A percentile compares a stretch with the other conserved stretches of the same genome.
Evolutionary conservation across 805 yeast species (phyloP).

Genomic region (Candida yuanshanica): DNA sequence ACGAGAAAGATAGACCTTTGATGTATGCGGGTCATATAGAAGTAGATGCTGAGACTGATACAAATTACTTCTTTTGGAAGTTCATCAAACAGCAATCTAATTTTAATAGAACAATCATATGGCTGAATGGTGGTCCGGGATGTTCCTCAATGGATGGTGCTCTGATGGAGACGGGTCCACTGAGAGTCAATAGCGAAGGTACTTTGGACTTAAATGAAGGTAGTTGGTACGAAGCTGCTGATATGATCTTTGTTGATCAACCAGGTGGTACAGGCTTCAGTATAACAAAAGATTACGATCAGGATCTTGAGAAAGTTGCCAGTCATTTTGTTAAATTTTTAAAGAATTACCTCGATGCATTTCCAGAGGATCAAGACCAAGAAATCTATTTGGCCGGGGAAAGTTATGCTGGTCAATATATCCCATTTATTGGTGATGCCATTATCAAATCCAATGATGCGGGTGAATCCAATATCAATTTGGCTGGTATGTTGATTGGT

Average conservation of each 20-base stretch:
- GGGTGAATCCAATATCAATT: conserved; percentile 26
- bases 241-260: conserved; percentile 84
- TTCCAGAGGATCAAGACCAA: conserved; percentile 63
- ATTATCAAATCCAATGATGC: conserved; percentile 43
- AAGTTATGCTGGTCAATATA: conserved; percentile 95
- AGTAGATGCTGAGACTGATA: conserved; percentile 13
- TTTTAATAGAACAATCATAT: conserved; percentile 50
- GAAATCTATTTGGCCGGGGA: conserved; percentile 86
- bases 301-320: conserved; percentile 52
- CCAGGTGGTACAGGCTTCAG: conserved; percentile 95
- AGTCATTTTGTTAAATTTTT: conserved; percentile 61
- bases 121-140: conserved; percentile 99
- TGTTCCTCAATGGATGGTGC: conserved; percentile 99
- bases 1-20: conserved; percentile 25
- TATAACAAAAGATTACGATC: conserved; percentile 47
- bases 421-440: conserved; percentile 77
- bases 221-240: conserved; percentile 78
- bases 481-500: conserved; percentile 73
- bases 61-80: conserved; percentile 25
- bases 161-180: conserved; percentile 86
- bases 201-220: conserved; percentile 57
- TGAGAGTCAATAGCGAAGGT: conserved; percentile 46
- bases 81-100: conserved; percentile 15
- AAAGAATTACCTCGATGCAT: conserved; percentile 56
- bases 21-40: conserved; percentile 41